Evolutionary conservation across 1,284 basidiomycete species (phyloP).

Genomic region (Marasmius sp.): DNA sequence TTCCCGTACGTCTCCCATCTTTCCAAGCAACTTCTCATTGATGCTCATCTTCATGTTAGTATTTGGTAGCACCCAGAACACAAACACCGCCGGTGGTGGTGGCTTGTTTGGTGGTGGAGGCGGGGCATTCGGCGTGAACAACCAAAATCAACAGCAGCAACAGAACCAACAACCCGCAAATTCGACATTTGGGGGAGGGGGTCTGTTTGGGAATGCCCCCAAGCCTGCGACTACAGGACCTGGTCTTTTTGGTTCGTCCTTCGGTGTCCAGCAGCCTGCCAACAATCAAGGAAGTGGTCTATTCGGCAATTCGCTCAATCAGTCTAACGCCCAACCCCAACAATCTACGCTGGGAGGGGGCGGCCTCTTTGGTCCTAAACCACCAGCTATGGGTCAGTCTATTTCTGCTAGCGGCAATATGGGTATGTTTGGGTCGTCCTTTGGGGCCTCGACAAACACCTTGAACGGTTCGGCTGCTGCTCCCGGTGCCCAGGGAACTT

Average conservation of each 20-base stretch:
- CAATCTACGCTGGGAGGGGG: conserved; percentile 26
- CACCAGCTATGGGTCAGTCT: conserved; percentile 32
- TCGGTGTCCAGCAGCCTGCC: conserved; percentile 29
- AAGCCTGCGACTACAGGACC: conserved; percentile 24
- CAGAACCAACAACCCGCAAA: conserved; percentile 21
- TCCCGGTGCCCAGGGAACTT: conserved; percentile 47
- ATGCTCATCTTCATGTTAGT: conserved; percentile 3
- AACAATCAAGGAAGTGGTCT: conserved; percentile 12
- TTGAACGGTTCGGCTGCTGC: conserved; percentile 41
- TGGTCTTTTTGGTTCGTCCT: conserved; percentile 42
- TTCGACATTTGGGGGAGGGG: conserved; percentile 17
- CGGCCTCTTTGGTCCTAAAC: conserved; percentile 46
- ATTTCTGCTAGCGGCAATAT: conserved; percentile 40
- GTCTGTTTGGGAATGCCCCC: conserved; percentile 47
- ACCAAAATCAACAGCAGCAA: conserved; percentile 25
- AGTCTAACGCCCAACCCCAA: conserved; percentile 22
- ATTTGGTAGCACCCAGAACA: conserved; percentile 16
- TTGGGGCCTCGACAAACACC: conserved; percentile 27
- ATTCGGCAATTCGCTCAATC: conserved; percentile 36
- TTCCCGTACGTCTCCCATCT: background rate
- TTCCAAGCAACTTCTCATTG: background rate
- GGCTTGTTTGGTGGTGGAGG: conserved; percentile 22
- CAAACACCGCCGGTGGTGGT: background rate
- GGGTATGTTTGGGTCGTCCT: conserved; percentile 48
- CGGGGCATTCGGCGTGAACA: conserved; percentile 20